phyloP scores from a whole-genome alignment of 768 basidiomycete genomes.

The Russula brevipes region DNA sequence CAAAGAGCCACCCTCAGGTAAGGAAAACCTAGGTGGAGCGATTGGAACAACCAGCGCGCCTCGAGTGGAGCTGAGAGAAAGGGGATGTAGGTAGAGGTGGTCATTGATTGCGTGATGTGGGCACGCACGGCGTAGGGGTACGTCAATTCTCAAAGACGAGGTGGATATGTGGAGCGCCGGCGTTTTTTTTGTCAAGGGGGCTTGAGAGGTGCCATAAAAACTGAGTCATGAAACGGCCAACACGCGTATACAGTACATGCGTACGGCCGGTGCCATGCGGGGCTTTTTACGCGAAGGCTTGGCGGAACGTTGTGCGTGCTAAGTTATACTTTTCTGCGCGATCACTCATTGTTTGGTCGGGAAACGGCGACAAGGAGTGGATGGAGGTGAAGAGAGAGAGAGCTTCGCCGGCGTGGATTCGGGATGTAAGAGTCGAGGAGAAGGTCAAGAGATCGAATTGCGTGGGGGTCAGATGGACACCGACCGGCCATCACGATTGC shows the following conservation, averaged over 20 bases:
- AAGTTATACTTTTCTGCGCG: background rate
- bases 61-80: background rate
- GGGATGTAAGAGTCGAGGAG: background rate
- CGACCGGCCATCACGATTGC: background rate
- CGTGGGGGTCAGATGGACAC: background rate
- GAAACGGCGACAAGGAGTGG: background rate
- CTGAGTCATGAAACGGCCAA: background rate
- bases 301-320: background rate
- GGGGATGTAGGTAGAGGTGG: background rate
- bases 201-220: background rate
- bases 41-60: background rate
- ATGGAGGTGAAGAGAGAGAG: background rate
- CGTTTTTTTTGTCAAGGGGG: background rate
- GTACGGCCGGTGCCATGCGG: background rate
- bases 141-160: background rate
- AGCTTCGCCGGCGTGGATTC: background rate
- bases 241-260: background rate
- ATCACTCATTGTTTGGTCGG: background rate
- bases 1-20: background rate
- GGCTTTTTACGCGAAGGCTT: background rate
- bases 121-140: conserved; percentile 1
- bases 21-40: background rate
- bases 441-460: background rate
- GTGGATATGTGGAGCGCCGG: conserved; percentile 3
- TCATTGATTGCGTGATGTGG: background rate